A percentile compares a stretch with the other conserved stretches of the same genome.
Conservation (phyloP, 1,139 yeast genomes). For the Yamadazyma sp. region DNA sequence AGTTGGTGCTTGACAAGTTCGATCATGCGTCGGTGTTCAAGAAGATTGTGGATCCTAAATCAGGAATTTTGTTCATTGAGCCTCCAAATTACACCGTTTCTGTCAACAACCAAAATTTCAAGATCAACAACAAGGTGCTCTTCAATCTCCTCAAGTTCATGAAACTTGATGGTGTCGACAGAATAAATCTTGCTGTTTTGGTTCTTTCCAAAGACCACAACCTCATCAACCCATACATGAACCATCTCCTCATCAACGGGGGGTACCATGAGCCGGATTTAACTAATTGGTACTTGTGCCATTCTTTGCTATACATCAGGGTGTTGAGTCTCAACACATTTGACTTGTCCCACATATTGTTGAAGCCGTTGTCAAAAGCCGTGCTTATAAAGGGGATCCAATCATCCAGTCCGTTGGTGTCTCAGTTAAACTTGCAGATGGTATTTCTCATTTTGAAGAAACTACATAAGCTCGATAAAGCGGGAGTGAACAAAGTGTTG, state of each 20-base stretch:
- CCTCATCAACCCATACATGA: conserved; percentile 69
- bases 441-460: conserved; percentile 57
- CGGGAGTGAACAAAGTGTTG: conserved; percentile 9
- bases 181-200: conserved; percentile 54
- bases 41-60: conserved; percentile 53
- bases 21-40: conserved; percentile 31
- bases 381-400: conserved; percentile 61
- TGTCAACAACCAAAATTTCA: conserved; percentile 51
- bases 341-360: conserved; percentile 54
- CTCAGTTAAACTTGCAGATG: conserved; percentile 65
- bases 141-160: conserved; percentile 61
- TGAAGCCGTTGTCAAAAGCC: conserved; percentile 62
- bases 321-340: conserved; percentile 60
- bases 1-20: conserved; percentile 47
- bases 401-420: conserved; percentile 55
- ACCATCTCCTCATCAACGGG: conserved; percentile 51
- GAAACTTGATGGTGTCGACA: conserved; percentile 72
- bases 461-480: conserved; percentile 33
- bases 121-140: conserved; percentile 64
- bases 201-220: conserved; percentile 63
- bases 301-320: conserved; percentile 59
- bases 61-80: conserved; percentile 57
- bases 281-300: conserved; percentile 82
- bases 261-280: conserved; percentile 71
- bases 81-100: conserved; percentile 27